Percentiles rank a stretch among this genome's conserved stretches.
These are phyloP conservation scores for Dothistroma pini DNA, from an alignment of 2,329 filamentous ascomycete genomes.

Conservation along the genomic window DNA sequence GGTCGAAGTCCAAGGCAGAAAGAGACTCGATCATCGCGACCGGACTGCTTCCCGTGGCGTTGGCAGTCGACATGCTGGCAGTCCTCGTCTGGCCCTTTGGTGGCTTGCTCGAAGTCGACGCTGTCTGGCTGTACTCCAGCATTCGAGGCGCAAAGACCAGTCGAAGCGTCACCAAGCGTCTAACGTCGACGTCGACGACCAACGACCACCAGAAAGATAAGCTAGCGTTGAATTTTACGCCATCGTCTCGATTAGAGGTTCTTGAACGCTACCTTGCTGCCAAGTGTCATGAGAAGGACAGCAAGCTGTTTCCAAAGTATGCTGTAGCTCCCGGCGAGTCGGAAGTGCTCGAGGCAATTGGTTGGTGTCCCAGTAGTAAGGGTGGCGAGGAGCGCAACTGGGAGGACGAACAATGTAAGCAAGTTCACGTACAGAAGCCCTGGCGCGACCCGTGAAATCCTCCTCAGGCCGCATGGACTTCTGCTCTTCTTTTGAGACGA, in stretches of 20 bases:
- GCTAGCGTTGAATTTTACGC: constrained; percentile 38
- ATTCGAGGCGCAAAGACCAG: constrained; percentile 41
- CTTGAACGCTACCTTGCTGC: constrained; percentile 40
- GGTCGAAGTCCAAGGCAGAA: constrained; percentile 43
- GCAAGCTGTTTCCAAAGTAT: constrained; percentile 35
- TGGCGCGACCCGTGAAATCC: neutral
- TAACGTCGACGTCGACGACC: constrained; percentile 14
- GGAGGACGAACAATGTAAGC: constrained; percentile 45
- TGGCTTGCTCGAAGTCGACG: constrained; percentile 37
- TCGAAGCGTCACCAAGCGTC: constrained; percentile 15
- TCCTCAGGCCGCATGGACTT: neutral
- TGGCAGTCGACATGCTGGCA: constrained; percentile 27
- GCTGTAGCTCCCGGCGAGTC: constrained; percentile 37
- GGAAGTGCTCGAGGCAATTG: constrained; percentile 42
- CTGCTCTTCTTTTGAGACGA: too few relatives aligned
- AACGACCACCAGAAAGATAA: constrained; percentile 20
- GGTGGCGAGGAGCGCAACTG: constrained; percentile 35
- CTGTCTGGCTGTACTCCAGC: constrained; percentile 35
- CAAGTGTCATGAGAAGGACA: constrained; percentile 38
- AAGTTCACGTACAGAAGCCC: too few relatives aligned
- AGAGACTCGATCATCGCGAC: constrained; percentile 44
- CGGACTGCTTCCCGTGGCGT: constrained; percentile 39
- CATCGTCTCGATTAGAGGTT: constrained; percentile 36
- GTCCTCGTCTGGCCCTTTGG: constrained; percentile 35
- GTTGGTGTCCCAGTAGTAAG: constrained; percentile 40